phyloP scores from a whole-genome alignment of 371 early-diverging fungal species.

The Mortierella sp. region DNA sequence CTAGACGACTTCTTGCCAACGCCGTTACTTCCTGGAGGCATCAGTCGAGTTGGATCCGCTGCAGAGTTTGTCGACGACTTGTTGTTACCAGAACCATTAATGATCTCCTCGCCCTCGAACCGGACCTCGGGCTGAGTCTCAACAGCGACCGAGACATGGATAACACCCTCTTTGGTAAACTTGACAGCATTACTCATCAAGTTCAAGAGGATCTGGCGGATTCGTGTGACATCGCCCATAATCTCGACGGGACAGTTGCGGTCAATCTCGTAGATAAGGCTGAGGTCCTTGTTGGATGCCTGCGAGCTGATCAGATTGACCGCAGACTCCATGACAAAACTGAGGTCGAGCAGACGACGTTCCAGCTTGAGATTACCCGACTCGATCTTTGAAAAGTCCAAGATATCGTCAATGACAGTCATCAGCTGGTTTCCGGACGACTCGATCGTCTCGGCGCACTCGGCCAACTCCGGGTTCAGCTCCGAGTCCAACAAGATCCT shows the following conservation, averaged over 20 bases:
- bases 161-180: conserved; percentile 73
- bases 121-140: conserved; percentile 35
- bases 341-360: conserved; percentile 60
- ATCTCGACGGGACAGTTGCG: conserved; percentile 55
- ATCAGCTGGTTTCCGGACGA: conserved; percentile 63
- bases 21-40: conserved; percentile 11
- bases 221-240: conserved; percentile 64
- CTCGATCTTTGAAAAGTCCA: conserved; percentile 72
- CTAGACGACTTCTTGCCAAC: background rate
- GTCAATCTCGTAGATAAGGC: conserved; percentile 51
- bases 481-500: conserved; percentile 62
- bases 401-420: conserved; percentile 69
- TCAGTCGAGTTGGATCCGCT: conserved; percentile 16
- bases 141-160: conserved; percentile 63
- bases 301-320: conserved; percentile 59
- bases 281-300: conserved; percentile 51
- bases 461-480: conserved; percentile 60
- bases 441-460: conserved; percentile 64
- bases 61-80: background rate
- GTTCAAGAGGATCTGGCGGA: conserved; percentile 68
- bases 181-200: conserved; percentile 78
- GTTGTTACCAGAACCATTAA: background rate
- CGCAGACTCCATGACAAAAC: conserved; percentile 64
- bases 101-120: conserved; percentile 22
- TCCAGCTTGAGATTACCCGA: conserved; percentile 66